Evolutionary conservation across 495 filamentous ascomycete genomes (phyloP).

Genomic region (Lophiostoma macrostomum): DNA sequence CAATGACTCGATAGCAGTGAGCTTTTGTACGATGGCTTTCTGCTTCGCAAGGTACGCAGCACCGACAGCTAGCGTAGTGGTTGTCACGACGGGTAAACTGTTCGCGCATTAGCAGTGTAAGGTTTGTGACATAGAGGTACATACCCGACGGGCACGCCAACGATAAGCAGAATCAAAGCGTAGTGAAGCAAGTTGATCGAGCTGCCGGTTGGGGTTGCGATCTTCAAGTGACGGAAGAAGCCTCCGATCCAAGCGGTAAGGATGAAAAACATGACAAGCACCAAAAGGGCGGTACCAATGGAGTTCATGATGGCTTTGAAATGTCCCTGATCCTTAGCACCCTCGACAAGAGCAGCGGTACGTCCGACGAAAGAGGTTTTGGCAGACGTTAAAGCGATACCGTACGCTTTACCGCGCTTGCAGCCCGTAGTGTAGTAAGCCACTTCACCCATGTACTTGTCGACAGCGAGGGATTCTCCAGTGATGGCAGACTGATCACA

Average conservation of each 20-base stretch:
- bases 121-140: background rate
- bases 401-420: constrained; percentile 74
- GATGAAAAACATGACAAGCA: constrained; percentile 72
- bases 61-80: constrained; percentile 72
- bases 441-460: constrained; percentile 72
- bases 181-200: constrained; percentile 60
- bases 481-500: constrained; percentile 74
- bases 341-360: constrained; percentile 67
- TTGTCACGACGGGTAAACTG: constrained; percentile 69
- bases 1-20: constrained; percentile 72
- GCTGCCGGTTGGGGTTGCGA: constrained; percentile 61
- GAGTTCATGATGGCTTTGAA: constrained; percentile 84
- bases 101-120: background rate
- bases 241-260: constrained; percentile 70
- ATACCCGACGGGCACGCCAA: constrained; percentile 66
- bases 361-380: constrained; percentile 69
- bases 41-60: constrained; percentile 71
- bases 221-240: constrained; percentile 68
- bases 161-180: constrained; percentile 65
- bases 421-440: constrained; percentile 75
- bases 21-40: constrained; percentile 74
- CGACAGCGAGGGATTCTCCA: constrained; percentile 73
- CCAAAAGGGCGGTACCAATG: constrained; percentile 64
- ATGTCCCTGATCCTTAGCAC: constrained; percentile 67
- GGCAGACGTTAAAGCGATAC: constrained; percentile 60